Conservation (phyloP, 805 yeast species). For the Scheffersomyces amazonensis region DNA sequence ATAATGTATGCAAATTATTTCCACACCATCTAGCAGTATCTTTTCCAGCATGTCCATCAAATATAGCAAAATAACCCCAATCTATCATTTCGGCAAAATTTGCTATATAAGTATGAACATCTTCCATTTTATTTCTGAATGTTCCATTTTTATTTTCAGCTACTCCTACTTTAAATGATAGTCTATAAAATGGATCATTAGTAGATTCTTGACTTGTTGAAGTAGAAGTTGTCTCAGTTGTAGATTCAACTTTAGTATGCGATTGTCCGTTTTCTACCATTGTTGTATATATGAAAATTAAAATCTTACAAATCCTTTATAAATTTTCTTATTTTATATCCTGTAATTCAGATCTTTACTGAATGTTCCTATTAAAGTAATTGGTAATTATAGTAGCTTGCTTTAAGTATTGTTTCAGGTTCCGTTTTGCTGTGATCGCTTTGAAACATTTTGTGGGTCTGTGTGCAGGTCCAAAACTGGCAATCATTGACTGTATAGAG, state of each 20-base stretch:
- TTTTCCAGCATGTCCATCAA: constrained; percentile 97
- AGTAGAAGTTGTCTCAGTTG: no score
- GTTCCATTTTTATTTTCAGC: constrained; percentile 83
- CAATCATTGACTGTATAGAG: no score
- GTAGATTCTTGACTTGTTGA: not conserved
- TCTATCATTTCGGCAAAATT: constrained; percentile 88
- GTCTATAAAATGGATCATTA: constrained; percentile 49
- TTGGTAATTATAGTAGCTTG: no score
- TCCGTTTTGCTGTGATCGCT: no score
- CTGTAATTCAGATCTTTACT: no score
- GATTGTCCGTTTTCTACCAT: not conserved
- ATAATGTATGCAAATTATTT: constrained; percentile 67
- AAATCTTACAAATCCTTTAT: no score
- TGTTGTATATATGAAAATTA: not conserved
- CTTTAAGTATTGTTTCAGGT: no score
- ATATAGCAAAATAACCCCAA: constrained; percentile 93
- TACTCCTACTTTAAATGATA: constrained; percentile 83
- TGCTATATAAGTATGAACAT: constrained; percentile 88
- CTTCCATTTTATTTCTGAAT: constrained; percentile 91
- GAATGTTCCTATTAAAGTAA: no score
- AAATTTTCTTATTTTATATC: no score
- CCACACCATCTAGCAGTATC: constrained; percentile 96
- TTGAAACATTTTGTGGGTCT: no score
- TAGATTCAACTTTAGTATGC: not conserved
- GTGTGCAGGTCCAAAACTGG: no score